Percentiles rank a stretch among this genome's conserved stretches.
phyloP scores from a whole-genome alignment of 2,329 filamentous ascomycete species.

The Xylariales sp. region DNA sequence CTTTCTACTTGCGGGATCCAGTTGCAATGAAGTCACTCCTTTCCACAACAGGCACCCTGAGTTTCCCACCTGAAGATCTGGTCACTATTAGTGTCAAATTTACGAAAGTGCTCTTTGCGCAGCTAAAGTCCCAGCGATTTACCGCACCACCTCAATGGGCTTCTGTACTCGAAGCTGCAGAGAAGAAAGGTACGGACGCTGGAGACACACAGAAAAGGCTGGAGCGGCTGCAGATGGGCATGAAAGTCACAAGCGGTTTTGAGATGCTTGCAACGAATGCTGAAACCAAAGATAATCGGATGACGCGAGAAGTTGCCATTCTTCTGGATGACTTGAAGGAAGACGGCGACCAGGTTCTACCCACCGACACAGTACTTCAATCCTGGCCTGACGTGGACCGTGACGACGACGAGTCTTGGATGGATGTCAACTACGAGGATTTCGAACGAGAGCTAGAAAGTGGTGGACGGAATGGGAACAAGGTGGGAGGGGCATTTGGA shows the following conservation, averaged over 20 bases:
- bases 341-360: conserved; percentile 63
- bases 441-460: conserved; percentile 74
- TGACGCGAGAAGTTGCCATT: conserved; percentile 71
- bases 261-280: conserved; percentile 76
- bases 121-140: conserved; percentile 83
- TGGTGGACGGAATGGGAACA: conserved; percentile 11
- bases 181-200: conserved; percentile 13
- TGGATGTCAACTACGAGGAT: conserved; percentile 86
- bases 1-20: conserved; percentile 88
- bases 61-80: conserved; percentile 74
- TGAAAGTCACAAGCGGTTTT: conserved; percentile 87
- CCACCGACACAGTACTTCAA: conserved; percentile 68
- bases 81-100: conserved; percentile 77
- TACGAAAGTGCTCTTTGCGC: conserved; percentile 85
- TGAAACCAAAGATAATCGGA: conserved; percentile 62
- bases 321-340: conserved; percentile 70
- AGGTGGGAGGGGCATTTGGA: conserved; percentile 54
- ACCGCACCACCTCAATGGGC: conserved; percentile 54
- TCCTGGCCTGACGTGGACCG: conserved; percentile 57
- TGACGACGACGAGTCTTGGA: conserved; percentile 86
- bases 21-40: conserved; percentile 67
- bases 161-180: conserved; percentile 25
- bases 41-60: conserved; percentile 45
- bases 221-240: conserved; percentile 63
- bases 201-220: conserved; percentile 21